These are phyloP conservation scores for Fusarium liriodendri DNA, from an alignment of 2,329 filamentous ascomycete species.

Conservation along the genomic window DNA sequence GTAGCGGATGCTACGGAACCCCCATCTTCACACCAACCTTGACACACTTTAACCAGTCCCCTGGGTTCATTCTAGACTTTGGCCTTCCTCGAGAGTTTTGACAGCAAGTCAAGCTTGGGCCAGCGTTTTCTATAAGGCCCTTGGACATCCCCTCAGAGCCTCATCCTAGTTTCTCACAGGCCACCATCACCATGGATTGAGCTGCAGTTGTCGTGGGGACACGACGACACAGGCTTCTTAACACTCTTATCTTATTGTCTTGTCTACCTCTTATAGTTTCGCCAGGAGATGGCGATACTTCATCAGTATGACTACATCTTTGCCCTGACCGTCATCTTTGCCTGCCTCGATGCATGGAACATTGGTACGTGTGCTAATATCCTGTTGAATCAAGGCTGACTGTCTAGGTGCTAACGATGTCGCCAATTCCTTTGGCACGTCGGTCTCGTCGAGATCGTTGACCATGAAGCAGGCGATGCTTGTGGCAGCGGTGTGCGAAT, in stretches of 20 bases:
- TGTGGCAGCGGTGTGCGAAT: slow-evolving; percentile 69
- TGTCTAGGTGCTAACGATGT: slow-evolving; percentile 71
- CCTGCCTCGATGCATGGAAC: slow-evolving; percentile 69
- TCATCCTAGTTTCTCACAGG: slow-evolving; percentile 18
- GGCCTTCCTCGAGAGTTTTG: background rate
- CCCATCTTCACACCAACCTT: background rate
- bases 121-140: slow-evolving; percentile 20
- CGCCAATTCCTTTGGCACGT: slow-evolving; percentile 80
- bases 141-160: background rate
- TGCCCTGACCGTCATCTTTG: slow-evolving; percentile 66
- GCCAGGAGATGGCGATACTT: slow-evolving; percentile 49
- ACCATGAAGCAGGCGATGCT: slow-evolving; percentile 71
- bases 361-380: slow-evolving; percentile 55
- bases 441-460: slow-evolving; percentile 76
- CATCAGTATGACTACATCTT: slow-evolving; percentile 67
- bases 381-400: slow-evolving; percentile 6
- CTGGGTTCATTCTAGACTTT: slow-evolving; percentile 21
- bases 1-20: slow-evolving; percentile 9
- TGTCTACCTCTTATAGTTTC: background rate
- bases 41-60: slow-evolving; percentile 24
- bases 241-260: background rate
- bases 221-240: background rate
- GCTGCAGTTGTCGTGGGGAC: slow-evolving; percentile 31
- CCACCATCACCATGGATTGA: slow-evolving; percentile 33
- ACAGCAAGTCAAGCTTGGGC: slow-evolving; percentile 7